Base-by-base conservation (phyloP, 2,329 filamentous ascomycete species). In the Talaromyces sp. region DNA sequence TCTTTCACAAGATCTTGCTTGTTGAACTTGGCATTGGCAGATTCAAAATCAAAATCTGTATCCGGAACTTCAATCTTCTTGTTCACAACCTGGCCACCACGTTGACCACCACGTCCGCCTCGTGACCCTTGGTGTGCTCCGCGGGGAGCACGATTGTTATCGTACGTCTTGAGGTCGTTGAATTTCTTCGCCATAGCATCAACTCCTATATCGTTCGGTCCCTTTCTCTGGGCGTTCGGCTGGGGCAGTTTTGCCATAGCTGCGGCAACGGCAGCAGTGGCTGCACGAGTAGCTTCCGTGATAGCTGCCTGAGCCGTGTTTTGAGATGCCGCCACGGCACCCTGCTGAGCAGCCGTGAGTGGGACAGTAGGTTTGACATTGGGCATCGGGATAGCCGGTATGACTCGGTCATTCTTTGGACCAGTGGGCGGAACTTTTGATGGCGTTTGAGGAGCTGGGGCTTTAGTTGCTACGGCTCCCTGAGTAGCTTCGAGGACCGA, bases 41-140 rank as follows among this genome's bases (percentile, higher is more conserved):
- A 85, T 66, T 89, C 89, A 70, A 99, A 99, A 70, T 99, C 93
- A 68, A 92, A 99, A 71, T 97, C 94, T 1, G 90, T 87, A 54
- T 89, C 85, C 0, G 94, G 94, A 2, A 99, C 90, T 57, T 96
- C 92, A 32, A 97, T 86, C 77, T 91, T 94, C 67, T 82, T 79
- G 54, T 81, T 77, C 61, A 78, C 72, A 53, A 72, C 70, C 38
- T 76, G 67, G 14, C 78, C 71, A 60, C 73, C 69, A 56, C 81
- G 78, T 61, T 77, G 70, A 48, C 74, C 76, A 32, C 80, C 79
- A 58, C 80, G 74, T 35, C 77, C 78, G 52, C 82, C 80, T 56
- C 83, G 72, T 58, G 69, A 64, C 51, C 72, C 69, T 24, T 75
- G 76, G 61, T 75, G 71, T 52, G 68, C 74, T 59, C 73, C 77